Evolutionary conservation across 768 basidiomycete species (phyloP).

Genomic region (Tubosaeta sp.): DNA sequence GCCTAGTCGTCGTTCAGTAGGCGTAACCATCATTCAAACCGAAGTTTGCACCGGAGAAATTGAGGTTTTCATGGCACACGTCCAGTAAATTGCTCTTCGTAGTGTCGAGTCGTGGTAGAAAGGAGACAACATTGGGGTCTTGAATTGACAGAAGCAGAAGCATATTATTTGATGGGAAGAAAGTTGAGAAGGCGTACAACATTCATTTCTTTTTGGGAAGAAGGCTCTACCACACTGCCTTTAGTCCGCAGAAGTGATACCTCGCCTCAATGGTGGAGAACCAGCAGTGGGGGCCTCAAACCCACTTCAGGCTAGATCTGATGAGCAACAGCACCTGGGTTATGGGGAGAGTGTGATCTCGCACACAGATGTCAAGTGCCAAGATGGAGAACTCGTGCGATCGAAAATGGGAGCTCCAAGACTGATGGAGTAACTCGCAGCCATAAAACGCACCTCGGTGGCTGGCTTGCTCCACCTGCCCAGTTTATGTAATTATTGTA

Average conservation of each 20-base stretch:
- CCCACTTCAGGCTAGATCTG: background rate
- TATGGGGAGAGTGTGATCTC: background rate
- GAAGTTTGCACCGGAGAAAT: background rate
- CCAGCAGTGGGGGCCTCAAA: background rate
- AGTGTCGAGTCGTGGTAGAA: background rate
- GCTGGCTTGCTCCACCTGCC: slow-evolving; percentile 6
- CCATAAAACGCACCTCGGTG: background rate
- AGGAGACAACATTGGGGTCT: background rate
- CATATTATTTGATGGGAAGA: background rate
- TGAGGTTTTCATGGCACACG: background rate
- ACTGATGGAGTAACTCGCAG: background rate
- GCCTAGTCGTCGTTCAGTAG: too few relatives aligned
- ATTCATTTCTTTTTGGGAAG: background rate
- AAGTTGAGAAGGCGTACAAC: background rate
- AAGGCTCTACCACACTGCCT: background rate
- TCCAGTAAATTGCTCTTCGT: background rate
- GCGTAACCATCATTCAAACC: background rate
- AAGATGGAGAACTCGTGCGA: background rate
- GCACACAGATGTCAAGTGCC: background rate
- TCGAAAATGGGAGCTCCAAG: slow-evolving; percentile 2
- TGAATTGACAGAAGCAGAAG: background rate
- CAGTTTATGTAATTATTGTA: slow-evolving; percentile 1
- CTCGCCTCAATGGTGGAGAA: background rate
- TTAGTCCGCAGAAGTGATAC: background rate
- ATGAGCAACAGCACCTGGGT: background rate